A percentile compares a stretch with the other conserved stretches of the same genome.
phyloP scores from a whole-genome alignment of 257 asterid genomes.

The Haberlea rhodopensis region DNA sequence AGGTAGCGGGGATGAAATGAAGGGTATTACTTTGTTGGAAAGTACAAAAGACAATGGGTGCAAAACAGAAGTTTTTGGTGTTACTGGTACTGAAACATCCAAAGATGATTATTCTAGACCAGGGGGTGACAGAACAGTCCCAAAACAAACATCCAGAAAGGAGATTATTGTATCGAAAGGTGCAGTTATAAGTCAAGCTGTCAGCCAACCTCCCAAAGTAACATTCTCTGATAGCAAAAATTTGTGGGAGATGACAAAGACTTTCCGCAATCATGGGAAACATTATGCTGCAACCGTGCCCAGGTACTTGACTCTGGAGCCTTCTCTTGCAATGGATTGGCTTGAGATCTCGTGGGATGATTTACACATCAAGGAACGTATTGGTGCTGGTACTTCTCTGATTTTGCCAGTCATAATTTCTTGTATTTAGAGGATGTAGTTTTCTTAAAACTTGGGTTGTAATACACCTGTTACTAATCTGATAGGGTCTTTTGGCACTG shows the following conservation, averaged over 20 bases:
- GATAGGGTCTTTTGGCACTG: slow-evolving; percentile 96
- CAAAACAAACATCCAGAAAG: slow-evolving; percentile 44
- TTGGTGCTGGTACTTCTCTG: slow-evolving; percentile 76
- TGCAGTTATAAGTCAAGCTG: slow-evolving; percentile 35
- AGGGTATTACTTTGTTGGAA: slow-evolving; percentile 26
- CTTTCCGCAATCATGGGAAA: slow-evolving; percentile 35
- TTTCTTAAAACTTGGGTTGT: slow-evolving; percentile 12
- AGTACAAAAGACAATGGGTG: slow-evolving; percentile 36
- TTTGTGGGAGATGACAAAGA: slow-evolving; percentile 38
- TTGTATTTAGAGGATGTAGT: slow-evolving; percentile 2
- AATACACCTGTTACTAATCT: slow-evolving; percentile 19
- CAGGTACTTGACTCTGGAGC: slow-evolving; percentile 76
- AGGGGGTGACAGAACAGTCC: slow-evolving; percentile 43
- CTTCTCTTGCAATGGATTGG: slow-evolving; percentile 98
- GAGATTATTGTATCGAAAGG: slow-evolving; percentile 52
- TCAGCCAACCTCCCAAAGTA: slow-evolving; percentile 42
- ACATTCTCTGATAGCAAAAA: slow-evolving; percentile 41
- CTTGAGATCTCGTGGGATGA: slow-evolving; percentile 98
- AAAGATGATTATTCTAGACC: slow-evolving; percentile 37
- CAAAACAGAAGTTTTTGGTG: slow-evolving; percentile 36
- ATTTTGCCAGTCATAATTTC: slow-evolving; percentile 1
- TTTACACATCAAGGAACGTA: slow-evolving; percentile 80
- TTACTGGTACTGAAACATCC: slow-evolving; percentile 30
- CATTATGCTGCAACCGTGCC: slow-evolving; percentile 44
- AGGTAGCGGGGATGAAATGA: slow-evolving; percentile 38